These are phyloP conservation scores for Podaxis rugospora DNA, from an alignment of 768 basidiomycete species.

Conservation along the genomic window DNA sequence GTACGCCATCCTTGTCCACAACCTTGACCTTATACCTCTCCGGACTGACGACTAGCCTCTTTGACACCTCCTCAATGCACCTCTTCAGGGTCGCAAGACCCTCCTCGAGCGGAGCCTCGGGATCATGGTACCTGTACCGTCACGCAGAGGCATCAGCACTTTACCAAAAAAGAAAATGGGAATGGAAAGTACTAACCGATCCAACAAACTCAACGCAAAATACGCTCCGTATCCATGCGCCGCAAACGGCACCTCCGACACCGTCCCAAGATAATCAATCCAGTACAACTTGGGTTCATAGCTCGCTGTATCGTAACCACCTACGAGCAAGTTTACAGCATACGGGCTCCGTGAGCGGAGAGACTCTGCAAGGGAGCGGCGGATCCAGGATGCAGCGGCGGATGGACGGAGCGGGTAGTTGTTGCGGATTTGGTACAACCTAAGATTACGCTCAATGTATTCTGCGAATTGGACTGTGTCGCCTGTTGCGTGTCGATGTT, in stretches of 20 bases:
- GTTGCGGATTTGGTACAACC: conserved; percentile 94
- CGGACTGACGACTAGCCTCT: conserved; percentile 75
- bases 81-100: conserved; percentile 80
- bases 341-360: conserved; percentile 87
- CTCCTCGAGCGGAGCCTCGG: conserved; percentile 79
- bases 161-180: not conserved
- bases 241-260: conserved; percentile 84
- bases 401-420: conserved; percentile 84
- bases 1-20: conserved; percentile 87
- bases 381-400: conserved; percentile 94
- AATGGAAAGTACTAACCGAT: conserved; percentile 52
- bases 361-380: conserved; percentile 83
- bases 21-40: conserved; percentile 86
- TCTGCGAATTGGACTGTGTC: conserved; percentile 98
- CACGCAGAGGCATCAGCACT: not conserved
- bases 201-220: conserved; percentile 88
- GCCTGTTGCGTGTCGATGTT: conserved; percentile 40
- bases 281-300: conserved; percentile 81
- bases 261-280: conserved; percentile 94
- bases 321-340: conserved; percentile 87
- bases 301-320: conserved; percentile 83
- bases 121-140: conserved; percentile 76
- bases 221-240: conserved; percentile 96
- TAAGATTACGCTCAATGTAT: conserved; percentile 92
- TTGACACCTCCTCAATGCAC: conserved; percentile 86